Evolutionary conservation across 768 basidiomycete species (phyloP).

Genomic region (Boletus pseudopeckii): DNA sequence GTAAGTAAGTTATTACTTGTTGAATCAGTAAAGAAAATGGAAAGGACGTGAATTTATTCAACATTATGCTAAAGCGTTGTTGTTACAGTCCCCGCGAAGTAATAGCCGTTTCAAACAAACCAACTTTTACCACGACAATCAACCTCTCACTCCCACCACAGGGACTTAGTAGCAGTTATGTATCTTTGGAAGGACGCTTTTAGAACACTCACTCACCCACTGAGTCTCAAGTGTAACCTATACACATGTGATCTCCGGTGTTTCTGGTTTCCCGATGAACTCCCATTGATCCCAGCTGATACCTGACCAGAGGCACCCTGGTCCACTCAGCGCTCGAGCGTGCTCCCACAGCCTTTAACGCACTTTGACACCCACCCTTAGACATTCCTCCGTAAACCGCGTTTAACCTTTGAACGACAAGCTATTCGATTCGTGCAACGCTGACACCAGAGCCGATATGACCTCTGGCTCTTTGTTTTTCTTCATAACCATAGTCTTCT

Average conservation of each 20-base stretch:
- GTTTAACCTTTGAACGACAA: neutral
- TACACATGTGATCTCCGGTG: neutral
- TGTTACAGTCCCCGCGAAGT: no score
- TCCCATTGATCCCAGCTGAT: conserved; percentile 3
- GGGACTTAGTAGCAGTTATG: no score
- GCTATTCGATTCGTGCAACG: neutral
- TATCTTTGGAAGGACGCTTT: neutral
- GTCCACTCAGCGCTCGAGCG: neutral
- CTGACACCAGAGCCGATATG: conserved; percentile 2
- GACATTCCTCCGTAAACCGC: neutral
- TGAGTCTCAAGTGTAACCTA: neutral
- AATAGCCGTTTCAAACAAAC: no score
- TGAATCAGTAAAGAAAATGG: no score
- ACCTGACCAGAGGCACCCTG: neutral
- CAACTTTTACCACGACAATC: neutral
- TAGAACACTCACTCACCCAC: neutral
- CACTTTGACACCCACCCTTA: neutral
- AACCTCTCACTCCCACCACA: neutral
- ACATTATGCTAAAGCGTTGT: no score
- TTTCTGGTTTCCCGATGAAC: neutral
- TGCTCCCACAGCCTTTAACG: no score
- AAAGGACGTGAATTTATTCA: no score
- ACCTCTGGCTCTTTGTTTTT: neutral
- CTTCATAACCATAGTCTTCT: neutral
- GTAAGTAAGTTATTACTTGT: no score